A percentile compares a stretch with the other conserved stretches of the same genome.
Evolutionary conservation across 768 basidiomycete species (phyloP).

Genomic region (Cyclocybe cylindracea): DNA sequence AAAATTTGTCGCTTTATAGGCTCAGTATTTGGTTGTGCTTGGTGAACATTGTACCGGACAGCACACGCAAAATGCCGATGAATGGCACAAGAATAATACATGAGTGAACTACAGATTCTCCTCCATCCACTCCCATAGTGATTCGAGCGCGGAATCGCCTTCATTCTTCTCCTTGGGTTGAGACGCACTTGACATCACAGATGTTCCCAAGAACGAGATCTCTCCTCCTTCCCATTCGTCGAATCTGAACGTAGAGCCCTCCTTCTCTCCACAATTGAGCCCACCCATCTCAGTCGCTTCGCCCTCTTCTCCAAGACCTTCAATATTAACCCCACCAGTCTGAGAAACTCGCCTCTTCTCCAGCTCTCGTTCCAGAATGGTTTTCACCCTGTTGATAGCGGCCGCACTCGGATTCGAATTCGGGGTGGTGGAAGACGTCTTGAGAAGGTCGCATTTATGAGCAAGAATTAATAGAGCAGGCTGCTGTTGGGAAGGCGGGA

Average conservation of each 20-base stretch:
- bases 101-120: slow-evolving; percentile 34
- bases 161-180: slow-evolving; percentile 37
- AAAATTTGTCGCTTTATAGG: slow-evolving; percentile 8
- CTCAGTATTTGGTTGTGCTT: slow-evolving; percentile 4
- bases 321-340: slow-evolving; percentile 65
- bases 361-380: slow-evolving; percentile 81
- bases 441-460: slow-evolving; percentile 77
- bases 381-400: slow-evolving; percentile 70
- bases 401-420: slow-evolving; percentile 38
- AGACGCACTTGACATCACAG: slow-evolving; percentile 31
- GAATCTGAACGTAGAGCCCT: slow-evolving; percentile 65
- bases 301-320: slow-evolving; percentile 73
- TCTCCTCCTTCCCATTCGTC: slow-evolving; percentile 85
- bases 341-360: slow-evolving; percentile 73
- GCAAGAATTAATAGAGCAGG: slow-evolving; percentile 70
- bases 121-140: slow-evolving; percentile 51
- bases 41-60: background rate
- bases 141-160: slow-evolving; percentile 36
- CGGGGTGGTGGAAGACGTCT: slow-evolving; percentile 40
- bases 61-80: background rate
- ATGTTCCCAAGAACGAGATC: slow-evolving; percentile 66
- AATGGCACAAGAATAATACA: background rate
- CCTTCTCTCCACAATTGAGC: slow-evolving; percentile 62
- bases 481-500: slow-evolving; percentile 66
- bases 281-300: slow-evolving; percentile 69